Evolutionary conservation across 495 filamentous ascomycete species (phyloP).

Genomic region (Hypoxylon lienhwacheense): DNA sequence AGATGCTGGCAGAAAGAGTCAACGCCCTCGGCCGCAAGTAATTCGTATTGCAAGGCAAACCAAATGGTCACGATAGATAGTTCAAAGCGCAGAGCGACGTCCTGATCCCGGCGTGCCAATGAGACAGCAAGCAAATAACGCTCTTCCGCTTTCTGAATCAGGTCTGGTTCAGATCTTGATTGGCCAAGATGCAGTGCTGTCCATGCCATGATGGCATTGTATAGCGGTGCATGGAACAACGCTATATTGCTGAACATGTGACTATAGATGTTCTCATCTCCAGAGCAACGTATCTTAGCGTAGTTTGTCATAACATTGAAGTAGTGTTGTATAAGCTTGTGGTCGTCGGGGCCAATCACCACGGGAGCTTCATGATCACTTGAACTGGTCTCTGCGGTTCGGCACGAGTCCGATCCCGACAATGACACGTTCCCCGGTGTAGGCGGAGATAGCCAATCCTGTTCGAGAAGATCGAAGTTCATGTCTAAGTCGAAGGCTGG

Average conservation of each 20-base stretch:
- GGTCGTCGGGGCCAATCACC: conserved; percentile 10
- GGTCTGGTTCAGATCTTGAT: conserved; percentile 11
- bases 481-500: conserved; percentile 26
- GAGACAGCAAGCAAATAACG: conserved; percentile 16
- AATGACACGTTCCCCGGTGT: conserved; percentile 6
- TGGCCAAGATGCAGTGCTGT: conserved; percentile 23
- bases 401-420: conserved; percentile 3
- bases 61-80: conserved; percentile 26
- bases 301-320: conserved; percentile 25
- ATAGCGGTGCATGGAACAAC: conserved; percentile 19
- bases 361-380: conserved; percentile 12
- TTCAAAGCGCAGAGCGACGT: conserved; percentile 18
- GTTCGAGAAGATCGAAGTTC: conserved; percentile 20
- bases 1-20: conserved; percentile 18
- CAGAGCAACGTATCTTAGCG: conserved; percentile 20
- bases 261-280: conserved; percentile 21
- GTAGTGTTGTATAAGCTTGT: conserved; percentile 25
- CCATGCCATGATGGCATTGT: conserved; percentile 20
- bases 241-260: conserved; percentile 27
- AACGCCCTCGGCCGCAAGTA: conserved; percentile 16
- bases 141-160: conserved; percentile 19
- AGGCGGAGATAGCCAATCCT: conserved; percentile 15
- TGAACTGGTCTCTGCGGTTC: background rate
- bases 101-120: conserved; percentile 10
- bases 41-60: conserved; percentile 20